Evolutionary conservation across 1,139 yeast genomes (phyloP), one percentile per base, ranked within the genome.

Genomic region (Kazachstania sp.): DNA sequence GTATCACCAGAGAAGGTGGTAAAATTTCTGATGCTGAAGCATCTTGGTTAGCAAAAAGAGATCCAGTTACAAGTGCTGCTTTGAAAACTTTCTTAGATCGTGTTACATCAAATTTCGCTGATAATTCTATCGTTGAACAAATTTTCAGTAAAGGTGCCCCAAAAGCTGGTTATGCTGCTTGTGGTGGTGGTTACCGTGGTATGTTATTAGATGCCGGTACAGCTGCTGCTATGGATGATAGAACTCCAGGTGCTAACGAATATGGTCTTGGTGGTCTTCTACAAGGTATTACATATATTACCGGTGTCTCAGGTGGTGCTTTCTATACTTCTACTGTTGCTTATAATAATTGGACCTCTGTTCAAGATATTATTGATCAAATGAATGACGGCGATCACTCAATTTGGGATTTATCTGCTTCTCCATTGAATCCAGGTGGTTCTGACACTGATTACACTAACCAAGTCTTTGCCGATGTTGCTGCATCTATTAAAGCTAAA

Each of bases 141-240:
- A 30, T 52, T 7, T 48, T 69, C 46, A 51, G 64, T 7, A 57
- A 74, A 2, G 50, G 41, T 40, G 52, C 55, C n/a, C 63, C 63
- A 39, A 59, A 53, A 43, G 72, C 86, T 45, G 96, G 83, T 3
- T 60, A 86, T 18, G 87, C 95, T 2, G 84, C 86, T 60, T 80
- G 92, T 8, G 97, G 97, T 37, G 97, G 97, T 58, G 95, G 96
- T 3, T 87, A 86, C 67, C 75, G 97, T 50, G 95, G 96, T 45
- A 86, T 87, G 95, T 68, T 87, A 38, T 68, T 73, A 47, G 95
- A 95, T 13, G 96, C 95, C 1, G 96, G 97, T 37, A 81, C 82
- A 62, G 67, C 87, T 37, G 71, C 90, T n/a, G 96, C 92, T 1
- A 66, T 86, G 49, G 97, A 88, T 63, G 75, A 78, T 56, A 73